Conservation (phyloP, 192 early-diverging fungal genomes). For the Coemansia sp. region DNA sequence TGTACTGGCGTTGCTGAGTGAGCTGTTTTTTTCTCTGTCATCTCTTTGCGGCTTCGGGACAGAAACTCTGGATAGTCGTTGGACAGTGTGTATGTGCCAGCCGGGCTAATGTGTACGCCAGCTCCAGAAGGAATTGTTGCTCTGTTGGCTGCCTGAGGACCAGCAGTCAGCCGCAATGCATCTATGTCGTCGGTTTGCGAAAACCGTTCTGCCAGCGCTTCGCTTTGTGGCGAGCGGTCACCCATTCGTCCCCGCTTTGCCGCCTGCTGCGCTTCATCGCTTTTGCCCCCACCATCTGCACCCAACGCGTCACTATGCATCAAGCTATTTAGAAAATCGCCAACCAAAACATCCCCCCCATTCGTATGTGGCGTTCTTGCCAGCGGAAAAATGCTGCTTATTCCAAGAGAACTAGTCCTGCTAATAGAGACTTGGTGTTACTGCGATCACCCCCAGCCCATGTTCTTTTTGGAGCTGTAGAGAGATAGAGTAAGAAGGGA, state of each 20-base stretch:
- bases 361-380: conserved; percentile 3
- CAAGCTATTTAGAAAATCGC: conserved; percentile 4
- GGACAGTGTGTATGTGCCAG: conserved; percentile 26
- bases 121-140: conserved; percentile 27
- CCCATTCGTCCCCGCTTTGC: not conserved
- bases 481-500: too few relatives aligned
- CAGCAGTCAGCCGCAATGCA: conserved; percentile 1
- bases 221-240: conserved; percentile 46
- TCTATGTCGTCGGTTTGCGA: conserved; percentile 25
- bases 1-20: not conserved
- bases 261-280: not conserved
- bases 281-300: conserved; percentile 4
- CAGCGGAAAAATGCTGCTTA: not conserved
- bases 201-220: conserved; percentile 39
- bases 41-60: conserved; percentile 23
- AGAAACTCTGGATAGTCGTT: conserved; percentile 32
- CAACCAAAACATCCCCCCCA: not conserved
- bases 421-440: too few relatives aligned
- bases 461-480: too few relatives aligned
- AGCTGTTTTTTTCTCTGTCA: conserved; percentile 7
- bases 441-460: too few relatives aligned
- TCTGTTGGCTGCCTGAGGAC: not conserved
- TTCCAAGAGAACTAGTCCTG: too few relatives aligned
- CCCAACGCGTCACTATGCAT: conserved; percentile 16
- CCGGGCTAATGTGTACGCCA: conserved; percentile 41